Evolutionary conservation across 2,329 filamentous ascomycete species (phyloP).

Genomic region (Aspergillus sp.): DNA sequence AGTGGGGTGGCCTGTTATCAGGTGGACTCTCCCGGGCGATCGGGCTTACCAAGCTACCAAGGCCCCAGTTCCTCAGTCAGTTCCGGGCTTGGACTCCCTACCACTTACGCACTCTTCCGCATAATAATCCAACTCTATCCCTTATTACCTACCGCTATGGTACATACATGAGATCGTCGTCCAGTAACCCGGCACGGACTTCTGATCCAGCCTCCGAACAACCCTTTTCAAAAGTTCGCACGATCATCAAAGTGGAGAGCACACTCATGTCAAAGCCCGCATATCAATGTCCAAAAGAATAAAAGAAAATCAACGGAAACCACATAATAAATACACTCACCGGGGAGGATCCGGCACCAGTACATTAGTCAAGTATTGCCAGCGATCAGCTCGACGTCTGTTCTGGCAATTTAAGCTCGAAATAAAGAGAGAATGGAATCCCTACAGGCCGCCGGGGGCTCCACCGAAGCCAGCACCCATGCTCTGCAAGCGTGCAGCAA

Average conservation of each 20-base stretch:
- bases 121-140: conserved; percentile 9
- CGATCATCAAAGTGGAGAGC: conserved; percentile 15
- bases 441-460: conserved; percentile 34
- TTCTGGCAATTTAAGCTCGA: neutral
- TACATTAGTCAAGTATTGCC: conserved; percentile 1
- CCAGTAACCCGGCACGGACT: neutral
- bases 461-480: conserved; percentile 50
- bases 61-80: too few relatives aligned
- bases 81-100: neutral
- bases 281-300: conserved; percentile 12
- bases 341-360: neutral
- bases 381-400: neutral
- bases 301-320: conserved; percentile 15
- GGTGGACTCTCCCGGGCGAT: conserved; percentile 12
- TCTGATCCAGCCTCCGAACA: conserved; percentile 5
- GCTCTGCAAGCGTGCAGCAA: conserved; percentile 69
- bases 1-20: conserved; percentile 21
- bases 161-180: conserved; percentile 12
- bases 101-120: neutral
- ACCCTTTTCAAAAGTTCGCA: conserved; percentile 6
- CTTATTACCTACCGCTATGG: conserved; percentile 15
- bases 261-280: conserved; percentile 13
- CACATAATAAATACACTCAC: conserved; percentile 17
- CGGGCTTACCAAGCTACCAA: neutral
- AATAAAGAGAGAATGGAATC: conserved; percentile 1